Conservation (phyloP, 345 rosid genomes). For the Streptanthus diversifolius region DNA sequence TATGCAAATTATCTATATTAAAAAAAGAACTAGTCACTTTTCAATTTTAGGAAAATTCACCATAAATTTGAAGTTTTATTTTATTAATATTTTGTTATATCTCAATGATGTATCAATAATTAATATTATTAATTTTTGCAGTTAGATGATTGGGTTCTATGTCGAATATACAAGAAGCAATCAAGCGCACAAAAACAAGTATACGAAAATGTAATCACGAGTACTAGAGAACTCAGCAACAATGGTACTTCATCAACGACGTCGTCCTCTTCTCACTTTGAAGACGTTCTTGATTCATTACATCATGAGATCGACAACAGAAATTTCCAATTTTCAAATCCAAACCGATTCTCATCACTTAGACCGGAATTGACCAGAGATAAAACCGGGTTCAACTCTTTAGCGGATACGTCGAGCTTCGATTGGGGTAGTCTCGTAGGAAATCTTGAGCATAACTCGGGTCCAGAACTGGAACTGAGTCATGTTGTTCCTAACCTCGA, state of each 20-base stretch:
- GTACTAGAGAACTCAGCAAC: slow-evolving; percentile 54
- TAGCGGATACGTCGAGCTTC: slow-evolving; percentile 18
- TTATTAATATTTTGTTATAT: neutral
- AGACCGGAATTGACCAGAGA: slow-evolving; percentile 42
- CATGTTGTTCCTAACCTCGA: slow-evolving; percentile 36
- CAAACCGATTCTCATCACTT: slow-evolving; percentile 14
- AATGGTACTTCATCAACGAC: slow-evolving; percentile 44
- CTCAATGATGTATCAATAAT: neutral
- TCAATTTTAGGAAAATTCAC: no score
- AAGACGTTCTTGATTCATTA: slow-evolving; percentile 51
- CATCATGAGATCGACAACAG: slow-evolving; percentile 47
- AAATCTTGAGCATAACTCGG: slow-evolving; percentile 33
- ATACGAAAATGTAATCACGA: slow-evolving; percentile 27
- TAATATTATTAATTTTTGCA: slow-evolving; percentile 7
- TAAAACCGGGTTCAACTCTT: slow-evolving; percentile 37
- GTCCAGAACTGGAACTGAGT: slow-evolving; percentile 30
- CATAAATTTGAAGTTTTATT: neutral
- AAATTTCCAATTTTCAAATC: slow-evolving; percentile 25
- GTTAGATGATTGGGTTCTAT: slow-evolving; percentile 96
- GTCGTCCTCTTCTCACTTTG: slow-evolving; percentile 67
- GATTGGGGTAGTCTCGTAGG: slow-evolving; percentile 46
- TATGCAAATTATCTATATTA: neutral
- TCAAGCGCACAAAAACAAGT: slow-evolving; percentile 52
- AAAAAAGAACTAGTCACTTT: no score
- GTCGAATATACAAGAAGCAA: slow-evolving; percentile 88